Evolutionary conservation across 176 grass and related monocot species (phyloP), one percentile per base, ranked within the genome.

Genomic region (Aegilops sharonensis): DNA sequence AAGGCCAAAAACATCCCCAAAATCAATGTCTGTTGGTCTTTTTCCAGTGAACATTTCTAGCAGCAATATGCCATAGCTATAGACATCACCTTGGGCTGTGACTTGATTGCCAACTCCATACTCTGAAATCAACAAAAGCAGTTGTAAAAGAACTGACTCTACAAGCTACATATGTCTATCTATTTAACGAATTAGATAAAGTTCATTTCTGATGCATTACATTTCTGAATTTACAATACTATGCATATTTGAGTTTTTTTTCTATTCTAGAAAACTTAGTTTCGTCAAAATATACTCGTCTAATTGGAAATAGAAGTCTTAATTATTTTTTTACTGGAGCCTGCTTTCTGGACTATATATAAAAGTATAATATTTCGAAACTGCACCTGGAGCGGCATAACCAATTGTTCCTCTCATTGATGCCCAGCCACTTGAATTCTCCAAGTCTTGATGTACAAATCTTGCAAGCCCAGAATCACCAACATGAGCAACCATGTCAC

Each of bases 11-110:
- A 6, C 52, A 73, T 18, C 87, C 8, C 71, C 71, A 69, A 88
- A 59, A 34, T 68, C 23, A 0, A 7, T 34, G 1, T 43, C 72
- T 0, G 71, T 88, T 68, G 79, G 79, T 15, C 72, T 69, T 68
- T 77, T 83, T 23, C 86, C 18, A 6, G 47, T 88, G 10, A 88
- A 83, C 35, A 88, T 42, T 21, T 88, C 86, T 35, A 83, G 12
- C 35, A 88, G 57, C 29, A 88, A 0, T 68, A 83, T 18, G 3
- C 72, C 86, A 3, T 83, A 88, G 48, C 86, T 83, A 11, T 88
- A 83, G 3, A 77, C 86, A 47, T 88, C 80, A 25, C 86, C 72
- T 0, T 13, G 8, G 14, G 35, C 77, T 25, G 79, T 83, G 8
- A 59, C 45, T 34, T 88, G 25, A 11, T 88, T 88, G 5, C 72